phyloP scores from a whole-genome alignment of 75 land plant species.

The Selaginella moellendorffii region DNA sequence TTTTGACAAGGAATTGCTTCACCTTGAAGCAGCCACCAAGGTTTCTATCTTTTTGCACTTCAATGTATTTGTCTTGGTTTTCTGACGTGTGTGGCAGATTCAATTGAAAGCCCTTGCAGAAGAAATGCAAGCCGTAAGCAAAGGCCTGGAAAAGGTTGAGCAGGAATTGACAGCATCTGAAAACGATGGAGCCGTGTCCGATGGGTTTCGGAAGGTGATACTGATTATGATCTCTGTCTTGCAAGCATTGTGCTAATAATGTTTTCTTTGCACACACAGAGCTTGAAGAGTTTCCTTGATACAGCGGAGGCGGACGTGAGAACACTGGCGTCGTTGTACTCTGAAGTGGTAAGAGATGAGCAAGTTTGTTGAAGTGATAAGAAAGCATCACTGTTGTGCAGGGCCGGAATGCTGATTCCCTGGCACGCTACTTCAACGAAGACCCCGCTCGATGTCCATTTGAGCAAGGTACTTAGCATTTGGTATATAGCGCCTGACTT shows the following conservation, averaged over 20 bases:
- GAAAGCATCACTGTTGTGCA: conserved; percentile 20
- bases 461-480: conserved; percentile 63
- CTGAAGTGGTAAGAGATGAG: conserved; percentile 87
- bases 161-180: conserved; percentile 80
- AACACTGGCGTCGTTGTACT: conserved; percentile 58
- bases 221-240: too few species aligned
- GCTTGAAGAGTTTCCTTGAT: conserved; percentile 51
- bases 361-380: too few species aligned
- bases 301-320: conserved; percentile 67
- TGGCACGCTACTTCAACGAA: conserved; percentile 88
- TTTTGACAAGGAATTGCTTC: conserved; percentile 61
- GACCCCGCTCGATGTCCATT: conserved; percentile 95
- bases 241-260: neutral
- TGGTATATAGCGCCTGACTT: neutral
- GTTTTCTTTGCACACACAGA: conserved; percentile 21
- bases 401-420: conserved; percentile 95
- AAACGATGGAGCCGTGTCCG: conserved; percentile 76
- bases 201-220: conserved; percentile 67
- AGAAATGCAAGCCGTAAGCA: conserved; percentile 99
- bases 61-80: neutral
- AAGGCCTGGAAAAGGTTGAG: conserved; percentile 97
- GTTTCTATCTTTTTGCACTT: conserved; percentile 16
- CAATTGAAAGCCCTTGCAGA: conserved; percentile 87
- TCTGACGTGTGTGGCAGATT: conserved; percentile 30
- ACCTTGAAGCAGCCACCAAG: conserved; percentile 79